Percentiles rank a stretch among this genome's conserved stretches.
phyloP scores from a whole-genome alignment of 169 alveolate species.

The Eimeria tenella region DNA sequence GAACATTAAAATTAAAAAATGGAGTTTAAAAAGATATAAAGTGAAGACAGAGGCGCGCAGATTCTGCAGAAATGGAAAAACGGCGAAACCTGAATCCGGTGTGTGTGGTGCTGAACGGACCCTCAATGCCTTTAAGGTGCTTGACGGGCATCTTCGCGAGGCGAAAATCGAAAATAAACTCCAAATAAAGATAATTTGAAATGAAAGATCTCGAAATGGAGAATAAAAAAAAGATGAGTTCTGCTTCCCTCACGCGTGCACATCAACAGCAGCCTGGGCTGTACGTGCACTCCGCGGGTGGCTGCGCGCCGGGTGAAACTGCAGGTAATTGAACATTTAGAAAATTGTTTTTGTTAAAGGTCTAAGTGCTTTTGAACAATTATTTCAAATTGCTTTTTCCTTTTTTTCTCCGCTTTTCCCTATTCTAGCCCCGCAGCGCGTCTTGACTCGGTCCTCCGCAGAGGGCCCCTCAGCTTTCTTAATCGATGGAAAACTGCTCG shows the following conservation, averaged over 20 bases:
- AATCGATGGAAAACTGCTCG: too few species aligned
- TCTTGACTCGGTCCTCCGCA: too few species aligned
- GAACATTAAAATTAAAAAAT: too few species aligned
- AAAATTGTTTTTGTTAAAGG: neutral
- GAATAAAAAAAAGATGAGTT: neutral
- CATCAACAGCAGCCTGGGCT: neutral
- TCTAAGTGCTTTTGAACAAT: neutral
- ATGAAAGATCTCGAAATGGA: neutral
- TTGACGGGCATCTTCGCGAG: constrained; percentile 24
- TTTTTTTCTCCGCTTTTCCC: neutral
- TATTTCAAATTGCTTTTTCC: neutral
- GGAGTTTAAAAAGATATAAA: neutral
- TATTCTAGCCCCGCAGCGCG: neutral
- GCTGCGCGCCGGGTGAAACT: constrained; percentile 8
- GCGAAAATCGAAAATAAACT: neutral
- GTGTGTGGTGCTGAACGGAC: neutral
- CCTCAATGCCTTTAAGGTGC: constrained; percentile 21
- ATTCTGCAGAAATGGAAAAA: too few species aligned
- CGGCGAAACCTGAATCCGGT: neutral
- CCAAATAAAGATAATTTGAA: neutral
- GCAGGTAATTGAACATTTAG: neutral
- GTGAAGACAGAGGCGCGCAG: neutral
- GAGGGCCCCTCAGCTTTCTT: too few species aligned
- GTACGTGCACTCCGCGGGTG: constrained; percentile 31
- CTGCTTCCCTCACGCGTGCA: neutral